Evolutionary conservation across 805 yeast genomes (phyloP).

Genomic region (Kodamaea leandrae): DNA sequence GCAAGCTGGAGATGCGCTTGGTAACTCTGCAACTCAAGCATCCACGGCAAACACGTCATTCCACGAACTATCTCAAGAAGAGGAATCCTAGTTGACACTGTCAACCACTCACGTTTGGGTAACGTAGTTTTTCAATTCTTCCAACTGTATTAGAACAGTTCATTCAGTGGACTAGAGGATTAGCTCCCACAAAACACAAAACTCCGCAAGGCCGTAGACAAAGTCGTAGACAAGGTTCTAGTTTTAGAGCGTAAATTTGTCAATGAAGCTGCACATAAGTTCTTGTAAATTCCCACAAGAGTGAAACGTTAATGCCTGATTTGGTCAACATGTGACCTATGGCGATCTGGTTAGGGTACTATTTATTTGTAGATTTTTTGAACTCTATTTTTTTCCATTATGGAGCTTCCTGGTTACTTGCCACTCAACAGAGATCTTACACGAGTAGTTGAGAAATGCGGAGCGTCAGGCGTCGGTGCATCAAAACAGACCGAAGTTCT

Average conservation of each 20-base stretch:
- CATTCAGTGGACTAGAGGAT: not conserved
- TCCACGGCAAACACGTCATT: not conserved
- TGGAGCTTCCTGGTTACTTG: slow-evolving; percentile 9
- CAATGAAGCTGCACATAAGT: no score
- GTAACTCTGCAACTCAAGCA: not conserved
- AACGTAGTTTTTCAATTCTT: not conserved
- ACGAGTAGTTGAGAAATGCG: slow-evolving; percentile 3
- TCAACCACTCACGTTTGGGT: no score
- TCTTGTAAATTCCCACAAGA: no score
- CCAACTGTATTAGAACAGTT: not conserved
- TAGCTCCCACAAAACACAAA: not conserved
- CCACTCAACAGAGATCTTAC: slow-evolving; percentile 10
- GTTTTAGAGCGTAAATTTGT: no score
- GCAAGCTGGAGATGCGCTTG: not conserved
- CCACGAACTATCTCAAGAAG: slow-evolving; percentile 1
- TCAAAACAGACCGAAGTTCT: slow-evolving; percentile 5
- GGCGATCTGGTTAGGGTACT: not conserved
- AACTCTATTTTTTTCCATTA: not conserved
- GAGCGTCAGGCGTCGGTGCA: slow-evolving; percentile 1
- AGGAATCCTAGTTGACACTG: not conserved
- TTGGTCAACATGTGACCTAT: no score
- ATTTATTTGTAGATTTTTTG: not conserved
- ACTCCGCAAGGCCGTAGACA: not conserved
- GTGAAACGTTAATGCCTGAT: no score
- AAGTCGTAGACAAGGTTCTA: not conserved